phyloP scores from a whole-genome alignment of 1,284 basidiomycete species.

The Fomitopsis schrenkii region DNA sequence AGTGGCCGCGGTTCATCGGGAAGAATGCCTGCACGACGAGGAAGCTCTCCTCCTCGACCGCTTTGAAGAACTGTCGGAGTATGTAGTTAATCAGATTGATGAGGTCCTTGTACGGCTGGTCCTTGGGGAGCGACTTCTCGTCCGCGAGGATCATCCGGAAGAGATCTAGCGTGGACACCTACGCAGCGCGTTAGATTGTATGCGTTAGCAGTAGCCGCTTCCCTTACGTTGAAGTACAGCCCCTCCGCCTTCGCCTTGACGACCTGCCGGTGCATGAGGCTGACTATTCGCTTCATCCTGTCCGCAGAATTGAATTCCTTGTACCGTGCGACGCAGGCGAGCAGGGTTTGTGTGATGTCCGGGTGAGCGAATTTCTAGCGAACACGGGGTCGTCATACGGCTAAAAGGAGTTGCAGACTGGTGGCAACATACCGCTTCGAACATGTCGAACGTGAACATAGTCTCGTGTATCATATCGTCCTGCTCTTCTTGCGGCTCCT shows the following conservation, averaged over 20 bases:
- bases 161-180: conserved; percentile 83
- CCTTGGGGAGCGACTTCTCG: conserved; percentile 69
- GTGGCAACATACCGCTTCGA: conserved; percentile 67
- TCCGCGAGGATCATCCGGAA: conserved; percentile 83
- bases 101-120: conserved; percentile 80
- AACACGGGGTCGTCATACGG: background rate
- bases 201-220: too few relatives aligned
- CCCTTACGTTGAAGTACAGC: conserved; percentile 82
- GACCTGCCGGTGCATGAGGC: conserved; percentile 84
- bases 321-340: conserved; percentile 79
- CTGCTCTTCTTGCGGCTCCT: conserved; percentile 50
- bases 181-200: background rate
- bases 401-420: background rate
- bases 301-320: conserved; percentile 77
- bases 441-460: conserved; percentile 85
- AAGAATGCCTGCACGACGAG: conserved; percentile 84
- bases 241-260: conserved; percentile 88
- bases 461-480: conserved; percentile 76
- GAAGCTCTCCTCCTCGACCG: conserved; percentile 75
- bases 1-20: conserved; percentile 82
- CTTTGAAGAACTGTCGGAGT: conserved; percentile 90
- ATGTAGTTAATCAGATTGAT: conserved; percentile 80
- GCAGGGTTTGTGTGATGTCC: conserved; percentile 76
- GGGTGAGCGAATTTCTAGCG: conserved; percentile 81
- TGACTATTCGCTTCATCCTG: conserved; percentile 83